Percentiles rank a stretch among this genome's conserved stretches.
phyloP scores from a whole-genome alignment of 78 protist genomes.

The Dictyostelium firmibasis region DNA sequence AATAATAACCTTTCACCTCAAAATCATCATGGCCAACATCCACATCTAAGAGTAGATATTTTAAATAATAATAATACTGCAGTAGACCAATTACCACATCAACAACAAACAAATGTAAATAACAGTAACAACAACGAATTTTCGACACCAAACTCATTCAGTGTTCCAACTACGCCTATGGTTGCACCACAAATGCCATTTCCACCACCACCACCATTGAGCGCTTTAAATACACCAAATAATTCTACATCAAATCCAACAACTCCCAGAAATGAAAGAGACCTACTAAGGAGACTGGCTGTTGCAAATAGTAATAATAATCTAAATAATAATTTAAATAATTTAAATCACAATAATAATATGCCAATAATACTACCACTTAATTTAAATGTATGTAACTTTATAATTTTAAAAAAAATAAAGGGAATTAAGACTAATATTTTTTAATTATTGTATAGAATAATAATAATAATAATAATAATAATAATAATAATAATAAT shows the following conservation, averaged over 20 bases:
- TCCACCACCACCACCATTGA: background rate
- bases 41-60: background rate
- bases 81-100: background rate
- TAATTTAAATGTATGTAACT: background rate
- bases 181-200: slow-evolving; percentile 14
- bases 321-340: background rate
- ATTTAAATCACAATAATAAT: background rate
- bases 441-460: background rate
- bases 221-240: background rate
- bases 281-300: slow-evolving; percentile 36
- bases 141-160: slow-evolving; percentile 22
- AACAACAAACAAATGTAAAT: background rate
- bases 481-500: background rate
- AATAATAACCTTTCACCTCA: background rate
- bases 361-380: background rate
- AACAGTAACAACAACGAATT: slow-evolving; percentile 1
- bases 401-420: background rate
- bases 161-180: slow-evolving; percentile 66
- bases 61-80: background rate
- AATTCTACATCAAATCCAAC: slow-evolving; percentile 4
- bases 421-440: background rate
- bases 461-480: background rate
- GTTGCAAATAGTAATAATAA: slow-evolving; percentile 30
- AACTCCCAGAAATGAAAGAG: background rate
- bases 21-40: background rate